Evolutionary conservation across 768 basidiomycete genomes (phyloP), one percentile per base, ranked within the genome.

Genomic region (Clathrus columnatus): DNA sequence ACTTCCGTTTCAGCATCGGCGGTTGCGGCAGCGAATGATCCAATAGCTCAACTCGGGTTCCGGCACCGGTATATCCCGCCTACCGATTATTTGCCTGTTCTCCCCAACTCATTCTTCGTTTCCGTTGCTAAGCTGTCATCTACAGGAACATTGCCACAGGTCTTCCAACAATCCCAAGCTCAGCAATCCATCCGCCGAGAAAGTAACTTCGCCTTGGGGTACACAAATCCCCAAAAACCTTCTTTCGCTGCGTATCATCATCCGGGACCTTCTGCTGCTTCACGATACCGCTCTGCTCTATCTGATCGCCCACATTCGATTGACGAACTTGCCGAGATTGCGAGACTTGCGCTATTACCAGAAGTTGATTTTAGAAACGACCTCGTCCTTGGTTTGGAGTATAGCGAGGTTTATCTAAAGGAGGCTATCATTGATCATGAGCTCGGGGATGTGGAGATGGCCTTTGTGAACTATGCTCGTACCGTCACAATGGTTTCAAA

Each of bases 401-500:
- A 57, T 61, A 17, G 57, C 48, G 42, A 52, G 50, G 28, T 60
- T 64, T 54, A 42, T 56, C 26, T 50, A 47, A 24, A 29, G 10
- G 45, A 61, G 45, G 60, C 42, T 29, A 44, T 41, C n/a, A 27
- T 57, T 28, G 55, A 57, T 42, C 47, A 24, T 8, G 47, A 54
- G 41, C 54, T 53, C 11, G 76, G 77, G 1, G 82, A 91, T 65
- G 70, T 82, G 48, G 85, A 90, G 64, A 71, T 68, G n/a, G 85
- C 83, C 1, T 91, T 89, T 66, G 73, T 90, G 17, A 75, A 81
- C 58, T 80, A 78, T 49, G 87, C 87, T 2, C 80, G 75, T 57
- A 85, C 87, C 7, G 87, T 87, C 0, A 87, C 85, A 1, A 71
- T 91, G 56, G 85, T 89, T 20, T 77, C 88, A 10, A 87, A 91